Base-by-base conservation (phyloP, 176 grass and related monocot species). In the Bromus sterilis region DNA sequence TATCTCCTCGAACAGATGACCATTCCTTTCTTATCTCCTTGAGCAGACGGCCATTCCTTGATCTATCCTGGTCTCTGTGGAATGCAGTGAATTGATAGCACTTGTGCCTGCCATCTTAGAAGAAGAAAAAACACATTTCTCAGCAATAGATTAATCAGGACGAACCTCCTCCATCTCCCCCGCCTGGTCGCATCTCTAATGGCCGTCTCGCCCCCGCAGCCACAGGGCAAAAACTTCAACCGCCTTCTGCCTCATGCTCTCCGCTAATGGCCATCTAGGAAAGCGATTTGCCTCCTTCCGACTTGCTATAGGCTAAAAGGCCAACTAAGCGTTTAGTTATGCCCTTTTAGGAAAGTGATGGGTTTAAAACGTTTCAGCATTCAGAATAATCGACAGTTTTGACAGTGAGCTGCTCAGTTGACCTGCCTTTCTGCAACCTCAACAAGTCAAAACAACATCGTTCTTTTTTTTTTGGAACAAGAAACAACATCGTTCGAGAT, bases 251-350 rank as follows among this genome's bases (percentile, higher is more conserved):
- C 88, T 35, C 58, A 67, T 66, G 56, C 73, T 31, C 37, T 66
- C 18, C 35, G 18, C 74, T 74, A 86, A 83, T 60, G 59, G 84
- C 28, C 84, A 40, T 66, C 31, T 30, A 39, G 1, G 63, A 58
- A 67, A 74, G 18, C 51, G 44, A 77, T 77, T 77, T 82, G 78
- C 35, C 87, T 31, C 83, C 73, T 78, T 57, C 44, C 28, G 62
- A 25, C 40, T 1, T 1, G 4, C 43, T 24, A 61, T 6, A 14
- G 21, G 37, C 49, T 53, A 68, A 14, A 44, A 18, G n/a, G 60
- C 60, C 23, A 89, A 58, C 59, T 32, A 3, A 46, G 5, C 68
- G 13, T 3, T 25, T 40, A 40, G 36, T 69, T 13, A n/a, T 62
- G 55, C 34, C 34, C 20, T 34, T 79, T 78, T 16, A 49, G 5